These are phyloP conservation scores for Biancaea sappan DNA, from an alignment of 306 rosid genomes.

Conservation along the genomic window DNA sequence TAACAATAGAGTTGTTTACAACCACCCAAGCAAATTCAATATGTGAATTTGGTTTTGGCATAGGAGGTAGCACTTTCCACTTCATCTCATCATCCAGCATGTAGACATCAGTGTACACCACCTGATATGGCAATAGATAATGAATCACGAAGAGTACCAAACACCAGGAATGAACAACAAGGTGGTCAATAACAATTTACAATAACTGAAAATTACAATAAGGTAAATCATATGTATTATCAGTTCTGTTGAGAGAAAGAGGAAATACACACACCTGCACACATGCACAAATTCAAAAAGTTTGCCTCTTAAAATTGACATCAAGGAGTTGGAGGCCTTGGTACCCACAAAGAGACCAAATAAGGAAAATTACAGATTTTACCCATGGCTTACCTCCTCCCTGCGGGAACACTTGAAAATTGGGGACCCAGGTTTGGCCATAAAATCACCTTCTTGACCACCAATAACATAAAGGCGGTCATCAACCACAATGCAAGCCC, in stretches of 20 bases:
- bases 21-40: constrained; percentile 88
- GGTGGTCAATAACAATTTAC: background rate
- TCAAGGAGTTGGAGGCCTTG: background rate
- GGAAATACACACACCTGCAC: background rate
- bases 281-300: background rate
- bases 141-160: background rate
- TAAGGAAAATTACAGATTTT: background rate
- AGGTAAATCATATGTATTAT: background rate
- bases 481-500: constrained; percentile 78
- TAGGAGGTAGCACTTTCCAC: constrained; percentile 76
- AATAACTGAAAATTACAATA: background rate
- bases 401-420: constrained; percentile 96
- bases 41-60: constrained; percentile 93
- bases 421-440: constrained; percentile 97
- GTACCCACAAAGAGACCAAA: constrained; percentile 11
- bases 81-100: constrained; percentile 87
- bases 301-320: constrained; percentile 1
- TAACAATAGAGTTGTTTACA: constrained; percentile 75
- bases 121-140: constrained; percentile 52
- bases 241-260: background rate
- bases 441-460: constrained; percentile 99
- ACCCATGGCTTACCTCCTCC: constrained; percentile 57
- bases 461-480: constrained; percentile 87
- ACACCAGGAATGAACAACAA: background rate
- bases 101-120: constrained; percentile 78